These are phyloP conservation scores for Glarea lozoyensis DNA, from an alignment of 495 filamentous ascomycete genomes.

Conservation along the genomic window DNA sequence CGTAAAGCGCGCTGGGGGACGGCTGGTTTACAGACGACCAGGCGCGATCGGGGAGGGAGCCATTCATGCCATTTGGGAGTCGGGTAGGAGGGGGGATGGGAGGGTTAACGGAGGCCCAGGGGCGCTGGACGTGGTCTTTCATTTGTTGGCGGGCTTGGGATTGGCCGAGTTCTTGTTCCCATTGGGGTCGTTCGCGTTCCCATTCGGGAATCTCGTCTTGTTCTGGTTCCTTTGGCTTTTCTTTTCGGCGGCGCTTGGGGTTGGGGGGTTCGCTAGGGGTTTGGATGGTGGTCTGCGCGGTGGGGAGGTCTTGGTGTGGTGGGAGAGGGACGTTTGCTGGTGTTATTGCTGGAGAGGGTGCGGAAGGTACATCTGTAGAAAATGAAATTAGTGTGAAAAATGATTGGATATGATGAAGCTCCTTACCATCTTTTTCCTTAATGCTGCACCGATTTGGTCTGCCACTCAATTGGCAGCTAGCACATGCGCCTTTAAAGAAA, in stretches of 20 bases:
- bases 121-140: slow-evolving; percentile 11
- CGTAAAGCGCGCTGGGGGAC: neutral
- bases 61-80: slow-evolving; percentile 5
- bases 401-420: neutral
- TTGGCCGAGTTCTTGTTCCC: slow-evolving; percentile 13
- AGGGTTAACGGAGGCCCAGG: slow-evolving; percentile 17
- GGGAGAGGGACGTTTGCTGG: slow-evolving; percentile 3
- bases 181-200: slow-evolving; percentile 16
- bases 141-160: slow-evolving; percentile 12
- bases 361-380: no score
- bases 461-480: slow-evolving; percentile 19
- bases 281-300: neutral
- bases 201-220: slow-evolving; percentile 11
- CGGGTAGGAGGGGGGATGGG: neutral
- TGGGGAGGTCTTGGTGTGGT: neutral
- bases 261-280: slow-evolving; percentile 4
- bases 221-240: neutral
- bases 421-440: slow-evolving; percentile 19
- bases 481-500: slow-evolving; percentile 20
- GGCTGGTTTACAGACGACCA: slow-evolving; percentile 20
- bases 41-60: neutral
- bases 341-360: slow-evolving; percentile 1
- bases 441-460: slow-evolving; percentile 20
- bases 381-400: no score
- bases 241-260: slow-evolving; percentile 13